These are phyloP conservation scores for Penicillium thymicola DNA, from an alignment of 2,329 filamentous ascomycete genomes.

Conservation along the genomic window DNA sequence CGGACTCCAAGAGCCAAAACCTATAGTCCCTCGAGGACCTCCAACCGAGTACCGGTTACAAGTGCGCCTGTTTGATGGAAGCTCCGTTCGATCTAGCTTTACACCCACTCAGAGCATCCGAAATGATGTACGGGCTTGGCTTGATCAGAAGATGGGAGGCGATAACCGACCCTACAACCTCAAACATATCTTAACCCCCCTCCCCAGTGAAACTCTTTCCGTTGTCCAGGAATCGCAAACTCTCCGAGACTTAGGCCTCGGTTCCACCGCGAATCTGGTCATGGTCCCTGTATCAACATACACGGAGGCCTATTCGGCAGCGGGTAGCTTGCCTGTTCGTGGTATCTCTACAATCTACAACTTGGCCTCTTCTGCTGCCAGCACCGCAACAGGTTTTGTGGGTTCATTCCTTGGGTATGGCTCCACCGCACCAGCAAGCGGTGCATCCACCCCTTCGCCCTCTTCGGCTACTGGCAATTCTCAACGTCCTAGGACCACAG, in stretches of 20 bases:
- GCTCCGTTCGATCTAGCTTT: constrained; percentile 71
- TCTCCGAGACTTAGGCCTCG: constrained; percentile 67
- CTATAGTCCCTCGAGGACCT: constrained; percentile 16
- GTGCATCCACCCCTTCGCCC: constrained; percentile 8
- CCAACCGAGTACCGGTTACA: constrained; percentile 61
- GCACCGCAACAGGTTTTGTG: constrained; percentile 42
- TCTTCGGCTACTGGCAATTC: constrained; percentile 6
- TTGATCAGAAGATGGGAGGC: constrained; percentile 62
- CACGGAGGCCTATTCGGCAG: constrained; percentile 55
- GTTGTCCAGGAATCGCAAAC: constrained; percentile 69
- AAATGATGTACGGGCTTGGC: constrained; percentile 69
- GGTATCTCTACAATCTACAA: constrained; percentile 43
- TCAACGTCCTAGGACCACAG: constrained; percentile 17
- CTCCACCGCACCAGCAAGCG: constrained; percentile 15
- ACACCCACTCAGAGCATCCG: constrained; percentile 60
- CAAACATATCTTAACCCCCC: constrained; percentile 75
- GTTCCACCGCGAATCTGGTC: constrained; percentile 77
- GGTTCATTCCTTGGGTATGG: constrained; percentile 46
- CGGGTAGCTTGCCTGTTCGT: constrained; percentile 39
- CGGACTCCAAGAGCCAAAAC: constrained; percentile 10
- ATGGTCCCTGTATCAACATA: constrained; percentile 67
- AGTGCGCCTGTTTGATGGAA: constrained; percentile 79
- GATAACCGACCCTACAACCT: constrained; percentile 70
- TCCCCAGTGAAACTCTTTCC: constrained; percentile 71
- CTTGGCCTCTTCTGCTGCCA: constrained; percentile 44